These are phyloP conservation scores for Trichoderma brevicompactum DNA, from an alignment of 2,329 filamentous ascomycete species.

Conservation along the genomic window DNA sequence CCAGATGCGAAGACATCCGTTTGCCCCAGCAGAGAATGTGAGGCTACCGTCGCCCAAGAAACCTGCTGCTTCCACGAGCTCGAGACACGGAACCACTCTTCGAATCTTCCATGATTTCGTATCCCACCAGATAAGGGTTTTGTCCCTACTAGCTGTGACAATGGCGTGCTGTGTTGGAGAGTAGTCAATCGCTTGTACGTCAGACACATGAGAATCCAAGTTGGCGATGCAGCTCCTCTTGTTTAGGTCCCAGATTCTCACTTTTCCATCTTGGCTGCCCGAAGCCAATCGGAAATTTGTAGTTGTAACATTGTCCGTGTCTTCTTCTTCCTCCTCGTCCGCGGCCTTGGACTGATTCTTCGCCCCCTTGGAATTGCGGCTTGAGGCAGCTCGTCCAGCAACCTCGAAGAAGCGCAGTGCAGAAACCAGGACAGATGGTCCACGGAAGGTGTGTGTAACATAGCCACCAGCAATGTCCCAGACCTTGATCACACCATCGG, in stretches of 20 bases:
- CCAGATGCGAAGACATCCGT: slow-evolving; percentile 84
- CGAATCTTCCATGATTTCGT: slow-evolving; percentile 80
- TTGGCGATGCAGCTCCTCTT: slow-evolving; percentile 77
- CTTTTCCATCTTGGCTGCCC: slow-evolving; percentile 90
- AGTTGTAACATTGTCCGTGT: slow-evolving; percentile 49
- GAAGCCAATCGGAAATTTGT: slow-evolving; percentile 79
- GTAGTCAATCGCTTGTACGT: slow-evolving; percentile 87
- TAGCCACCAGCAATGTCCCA: slow-evolving; percentile 94
- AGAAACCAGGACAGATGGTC: slow-evolving; percentile 88
- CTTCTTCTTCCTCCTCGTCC: slow-evolving; percentile 46
- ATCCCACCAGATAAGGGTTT: slow-evolving; percentile 93
- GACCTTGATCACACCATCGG: slow-evolving; percentile 92
- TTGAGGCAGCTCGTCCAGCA: slow-evolving; percentile 48
- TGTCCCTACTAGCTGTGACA: slow-evolving; percentile 86
- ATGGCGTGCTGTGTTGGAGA: slow-evolving; percentile 74
- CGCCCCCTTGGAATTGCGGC: slow-evolving; percentile 42
- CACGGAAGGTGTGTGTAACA: slow-evolving; percentile 92
- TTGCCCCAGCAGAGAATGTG: slow-evolving; percentile 83
- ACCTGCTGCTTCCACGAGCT: slow-evolving; percentile 81
- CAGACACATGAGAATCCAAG: slow-evolving; percentile 90
- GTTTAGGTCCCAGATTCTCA: slow-evolving; percentile 89
- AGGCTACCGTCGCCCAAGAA: slow-evolving; percentile 74
- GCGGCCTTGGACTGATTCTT: slow-evolving; percentile 34
- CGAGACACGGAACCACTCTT: slow-evolving; percentile 80
- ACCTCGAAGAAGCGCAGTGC: slow-evolving; percentile 90